Evolutionary conservation across 108 stramenopile species (phyloP), one percentile per base, ranked within the genome.

Genomic region (Nitzschia putrida): DNA sequence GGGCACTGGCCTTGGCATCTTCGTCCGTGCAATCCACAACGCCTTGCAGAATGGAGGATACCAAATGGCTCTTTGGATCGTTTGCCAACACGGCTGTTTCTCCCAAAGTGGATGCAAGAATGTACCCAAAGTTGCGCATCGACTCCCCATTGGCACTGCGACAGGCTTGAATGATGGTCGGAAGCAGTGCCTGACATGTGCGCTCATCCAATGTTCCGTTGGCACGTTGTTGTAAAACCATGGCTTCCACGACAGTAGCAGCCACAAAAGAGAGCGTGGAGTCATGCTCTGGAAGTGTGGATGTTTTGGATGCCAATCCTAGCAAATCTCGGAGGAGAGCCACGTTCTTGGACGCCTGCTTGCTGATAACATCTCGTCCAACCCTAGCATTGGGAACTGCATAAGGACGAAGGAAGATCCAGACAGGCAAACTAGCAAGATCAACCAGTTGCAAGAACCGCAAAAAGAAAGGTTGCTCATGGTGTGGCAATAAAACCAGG

Each of bases 201-300:
- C 69, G 60, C 59, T 77, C 76, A 55, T 88, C 85, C 61, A 74
- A 49, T 49, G 81, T 80, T 59, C 61, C 80, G 44, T 47, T 57
- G 34, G 45, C 60, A 40, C 47, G 55, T 58, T 60, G 42, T 59
- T 60, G 83, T 61, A 43, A 68, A 39, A 79, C 64, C 50, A 90
- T 61, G 8, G 87, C 80, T 61, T 94, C 86, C n/a, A 88, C 82
- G 2, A 90, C 25, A 5, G 89, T 68, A 2, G 85, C 81, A 10
- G 83, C 89, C 13, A 84, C 75, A 55, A 88, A 90, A 10, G 90
- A 90, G 0, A 91, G 51, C 18, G 76, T 56, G 8, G 59, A 54
- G 40, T 73, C 80, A 41, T 55, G 6, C 29, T 60, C 22, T 23
- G 66, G 73, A 10, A 80, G 44, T 18, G 64, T 77, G 10, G 67